Conservation (phyloP, 2,329 filamentous ascomycete species). For the Pseudonectria foliicola region DNA sequence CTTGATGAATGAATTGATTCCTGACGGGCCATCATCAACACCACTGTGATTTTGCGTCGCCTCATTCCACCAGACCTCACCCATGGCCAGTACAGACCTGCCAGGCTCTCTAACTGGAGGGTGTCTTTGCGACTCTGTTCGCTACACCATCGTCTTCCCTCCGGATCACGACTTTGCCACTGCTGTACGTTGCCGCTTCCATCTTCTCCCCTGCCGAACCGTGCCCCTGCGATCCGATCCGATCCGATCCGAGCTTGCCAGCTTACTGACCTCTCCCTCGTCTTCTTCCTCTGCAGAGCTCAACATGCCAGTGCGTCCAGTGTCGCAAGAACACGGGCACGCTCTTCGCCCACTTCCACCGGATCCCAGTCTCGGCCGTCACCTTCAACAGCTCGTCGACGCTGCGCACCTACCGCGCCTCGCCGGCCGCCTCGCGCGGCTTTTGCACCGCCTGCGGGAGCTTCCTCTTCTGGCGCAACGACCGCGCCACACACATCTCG, state of each 20-base stretch:
- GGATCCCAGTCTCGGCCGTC: constrained; percentile 28
- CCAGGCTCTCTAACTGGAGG: constrained; percentile 39
- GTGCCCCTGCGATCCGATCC: too few species aligned
- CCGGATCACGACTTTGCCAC: constrained; percentile 36
- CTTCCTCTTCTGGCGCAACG: constrained; percentile 39
- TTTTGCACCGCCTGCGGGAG: constrained; percentile 45
- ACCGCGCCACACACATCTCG: constrained; percentile 21
- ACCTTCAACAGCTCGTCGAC: constrained; percentile 26
- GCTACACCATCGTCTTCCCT: constrained; percentile 42
- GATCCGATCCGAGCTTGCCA: too few species aligned
- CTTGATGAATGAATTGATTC: too few species aligned
- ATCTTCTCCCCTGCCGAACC: constrained; percentile 1
- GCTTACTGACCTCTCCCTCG: neutral
- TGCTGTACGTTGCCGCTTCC: constrained; percentile 18
- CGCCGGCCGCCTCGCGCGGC: constrained; percentile 32
- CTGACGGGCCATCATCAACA: too few species aligned
- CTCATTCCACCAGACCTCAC: neutral
- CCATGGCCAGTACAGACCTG: constrained; percentile 17
- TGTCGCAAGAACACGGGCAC: constrained; percentile 45
- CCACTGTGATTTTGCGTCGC: too few species aligned
- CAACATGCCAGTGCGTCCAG: constrained; percentile 48
- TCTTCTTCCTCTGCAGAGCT: constrained; percentile 22
- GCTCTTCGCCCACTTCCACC: constrained; percentile 37
- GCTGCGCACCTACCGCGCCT: constrained; percentile 34
- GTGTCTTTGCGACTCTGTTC: constrained; percentile 43